phyloP scores from a whole-genome alignment of 1,284 basidiomycete genomes.

The Entoloma clypeatum region DNA sequence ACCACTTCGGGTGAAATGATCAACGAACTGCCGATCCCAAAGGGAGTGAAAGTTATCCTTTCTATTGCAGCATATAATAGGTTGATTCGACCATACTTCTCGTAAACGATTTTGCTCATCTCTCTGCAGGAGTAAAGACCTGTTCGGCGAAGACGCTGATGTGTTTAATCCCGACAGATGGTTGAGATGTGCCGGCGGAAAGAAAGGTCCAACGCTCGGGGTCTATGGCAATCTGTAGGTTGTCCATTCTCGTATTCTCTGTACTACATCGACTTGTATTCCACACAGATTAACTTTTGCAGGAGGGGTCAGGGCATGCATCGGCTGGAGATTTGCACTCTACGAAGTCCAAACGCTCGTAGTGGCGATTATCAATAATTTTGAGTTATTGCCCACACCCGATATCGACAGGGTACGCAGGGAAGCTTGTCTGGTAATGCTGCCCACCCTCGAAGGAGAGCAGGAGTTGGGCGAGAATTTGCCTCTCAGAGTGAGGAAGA shows the following conservation, averaged over 20 bases:
- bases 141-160: conserved; percentile 52
- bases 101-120: background rate
- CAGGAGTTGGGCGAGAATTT: conserved; percentile 44
- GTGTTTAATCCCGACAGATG: conserved; percentile 52
- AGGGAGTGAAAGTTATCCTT: conserved; percentile 34
- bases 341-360: conserved; percentile 46
- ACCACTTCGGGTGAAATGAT: conserved; percentile 30
- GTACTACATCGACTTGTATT: background rate
- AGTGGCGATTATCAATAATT: conserved; percentile 49
- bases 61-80: conserved; percentile 40
- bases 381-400: conserved; percentile 42
- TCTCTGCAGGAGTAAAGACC: conserved; percentile 36
- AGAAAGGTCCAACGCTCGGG: conserved; percentile 42
- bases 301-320: conserved; percentile 47
- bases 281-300: conserved; percentile 42
- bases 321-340: conserved; percentile 47
- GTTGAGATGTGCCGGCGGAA: conserved; percentile 39
- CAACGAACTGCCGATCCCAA: conserved; percentile 32
- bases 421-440: conserved; percentile 50
- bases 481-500: conserved; percentile 34
- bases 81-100: conserved; percentile 24
- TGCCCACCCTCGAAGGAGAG: conserved; percentile 52
- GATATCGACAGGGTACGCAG: conserved; percentile 41
- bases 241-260: background rate
- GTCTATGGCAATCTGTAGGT: conserved; percentile 50